A percentile compares a stretch with the other conserved stretches of the same genome.
These are phyloP conservation scores for Staphylotrichum longicolle DNA, from an alignment of 495 filamentous ascomycete species.

Conservation along the genomic window DNA sequence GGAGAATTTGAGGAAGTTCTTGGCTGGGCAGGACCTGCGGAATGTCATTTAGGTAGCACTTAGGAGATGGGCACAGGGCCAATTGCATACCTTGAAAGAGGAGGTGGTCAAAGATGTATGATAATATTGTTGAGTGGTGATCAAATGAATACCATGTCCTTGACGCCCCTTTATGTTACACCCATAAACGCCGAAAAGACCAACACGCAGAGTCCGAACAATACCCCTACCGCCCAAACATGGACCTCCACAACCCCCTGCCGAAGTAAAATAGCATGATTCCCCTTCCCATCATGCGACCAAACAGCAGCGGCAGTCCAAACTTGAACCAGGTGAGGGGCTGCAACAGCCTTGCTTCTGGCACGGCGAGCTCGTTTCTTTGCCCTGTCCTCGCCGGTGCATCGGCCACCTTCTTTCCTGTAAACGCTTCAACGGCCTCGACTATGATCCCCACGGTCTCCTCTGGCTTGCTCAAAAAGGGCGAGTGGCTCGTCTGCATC, in stretches of 20 bases:
- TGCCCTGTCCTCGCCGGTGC: neutral
- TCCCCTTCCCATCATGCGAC: slow-evolving; percentile 5
- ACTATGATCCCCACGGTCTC: slow-evolving; percentile 33
- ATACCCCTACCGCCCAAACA: no score
- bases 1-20: slow-evolving; percentile 51
- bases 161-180: no score
- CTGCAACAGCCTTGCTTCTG: slow-evolving; percentile 11
- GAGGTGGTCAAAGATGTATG: no score
- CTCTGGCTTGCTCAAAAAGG: slow-evolving; percentile 36
- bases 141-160: no score
- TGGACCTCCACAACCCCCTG: slow-evolving; percentile 8
- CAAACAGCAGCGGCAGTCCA: slow-evolving; percentile 11
- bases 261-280: slow-evolving; percentile 7
- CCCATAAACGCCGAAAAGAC: no score
- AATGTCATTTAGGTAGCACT: slow-evolving; percentile 44
- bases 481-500: slow-evolving; percentile 31
- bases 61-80: no score
- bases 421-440: slow-evolving; percentile 33
- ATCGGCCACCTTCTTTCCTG: slow-evolving; percentile 4
- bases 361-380: slow-evolving; percentile 4
- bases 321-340: slow-evolving; percentile 15
- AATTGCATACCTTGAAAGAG: no score
- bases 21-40: slow-evolving; percentile 52
- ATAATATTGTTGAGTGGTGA: no score
- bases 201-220: no score